Evolutionary conservation across 2,329 filamentous ascomycete species (phyloP), one percentile per base, ranked within the genome.

Genomic region (Colletotrichum theobromicola): DNA sequence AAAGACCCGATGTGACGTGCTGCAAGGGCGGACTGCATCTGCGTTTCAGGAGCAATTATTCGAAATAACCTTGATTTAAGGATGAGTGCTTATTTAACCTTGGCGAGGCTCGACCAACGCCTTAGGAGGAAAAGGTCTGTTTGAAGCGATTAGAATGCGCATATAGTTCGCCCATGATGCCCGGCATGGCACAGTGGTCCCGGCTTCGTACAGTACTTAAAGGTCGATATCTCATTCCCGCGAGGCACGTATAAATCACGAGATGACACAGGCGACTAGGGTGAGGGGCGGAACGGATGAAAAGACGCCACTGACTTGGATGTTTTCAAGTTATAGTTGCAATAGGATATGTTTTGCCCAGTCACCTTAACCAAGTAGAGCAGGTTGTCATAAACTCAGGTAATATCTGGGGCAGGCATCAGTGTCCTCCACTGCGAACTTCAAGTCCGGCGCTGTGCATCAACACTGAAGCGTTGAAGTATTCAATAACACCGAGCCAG

Each of bases 31-130:
- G 50, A 62, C 67, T 57, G 30, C 61, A 74, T 26, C 61, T 57
- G 34, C 24, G 68, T 74, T 72, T 72, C 67, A 74, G 60, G 32
- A 18, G 50, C 24, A 64, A 15, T 37, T 35, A 9, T 28, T n/a
- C 16, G 21, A 72, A 67, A 62, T 67, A 66, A 67, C 72, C 67
- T 72, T 72, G 67, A 66, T 66, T 74, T 60, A 32, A 62, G 30
- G 58, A 46, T 18, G 24, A 53, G 67, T 70, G 67, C 67, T 74
- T 70, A 42, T 70, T 74, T 74, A 32, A 53, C 65, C 60, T 70
- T 70, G 35, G 35, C 53, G 32, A 63, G 35, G 50, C 58, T 35
- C 35, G 30, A 53, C 58, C 50, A 60, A 26, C 34, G 21, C 24
- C 21, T 32, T 32, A 24, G 16, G 18, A 53, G 30, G 16, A 18